Conservation (phyloP, 331 rosid species). For the Pyrus hybrid region DNA sequence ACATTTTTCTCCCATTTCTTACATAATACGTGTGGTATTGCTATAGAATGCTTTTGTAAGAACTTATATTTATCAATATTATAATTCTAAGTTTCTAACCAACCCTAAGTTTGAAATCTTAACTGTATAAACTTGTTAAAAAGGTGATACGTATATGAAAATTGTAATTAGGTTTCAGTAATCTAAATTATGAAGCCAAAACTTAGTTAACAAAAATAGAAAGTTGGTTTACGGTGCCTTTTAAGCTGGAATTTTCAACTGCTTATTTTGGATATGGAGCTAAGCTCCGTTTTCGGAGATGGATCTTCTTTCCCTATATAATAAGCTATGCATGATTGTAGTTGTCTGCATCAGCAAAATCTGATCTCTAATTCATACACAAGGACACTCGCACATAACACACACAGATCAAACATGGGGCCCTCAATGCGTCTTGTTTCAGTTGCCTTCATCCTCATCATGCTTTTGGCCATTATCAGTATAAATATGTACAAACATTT, state of each 20-base stretch:
- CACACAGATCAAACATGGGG: neutral
- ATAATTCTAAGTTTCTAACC: neutral
- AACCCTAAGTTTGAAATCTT: neutral
- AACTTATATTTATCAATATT: too few species aligned
- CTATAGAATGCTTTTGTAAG: neutral
- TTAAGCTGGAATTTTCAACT: neutral
- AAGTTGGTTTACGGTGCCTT: neutral
- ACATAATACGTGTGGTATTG: too few species aligned
- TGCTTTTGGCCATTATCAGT: neutral
- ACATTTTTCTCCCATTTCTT: neutral
- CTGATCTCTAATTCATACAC: neutral
- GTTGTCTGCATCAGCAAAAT: neutral
- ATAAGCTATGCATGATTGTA: neutral
- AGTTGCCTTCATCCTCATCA: neutral
- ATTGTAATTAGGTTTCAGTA: neutral
- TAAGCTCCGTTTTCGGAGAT: neutral
- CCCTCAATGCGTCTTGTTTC: neutral
- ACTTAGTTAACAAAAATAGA: neutral
- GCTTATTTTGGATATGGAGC: neutral
- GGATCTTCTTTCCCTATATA: neutral
- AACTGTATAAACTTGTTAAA: neutral
- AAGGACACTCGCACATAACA: neutral
- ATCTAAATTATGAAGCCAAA: neutral
- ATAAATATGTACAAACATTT: neutral
- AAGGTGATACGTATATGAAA: neutral